These are phyloP conservation scores for Heliosperma pusillum DNA, from an alignment of 148 eudicot genomes.

Conservation along the genomic window DNA sequence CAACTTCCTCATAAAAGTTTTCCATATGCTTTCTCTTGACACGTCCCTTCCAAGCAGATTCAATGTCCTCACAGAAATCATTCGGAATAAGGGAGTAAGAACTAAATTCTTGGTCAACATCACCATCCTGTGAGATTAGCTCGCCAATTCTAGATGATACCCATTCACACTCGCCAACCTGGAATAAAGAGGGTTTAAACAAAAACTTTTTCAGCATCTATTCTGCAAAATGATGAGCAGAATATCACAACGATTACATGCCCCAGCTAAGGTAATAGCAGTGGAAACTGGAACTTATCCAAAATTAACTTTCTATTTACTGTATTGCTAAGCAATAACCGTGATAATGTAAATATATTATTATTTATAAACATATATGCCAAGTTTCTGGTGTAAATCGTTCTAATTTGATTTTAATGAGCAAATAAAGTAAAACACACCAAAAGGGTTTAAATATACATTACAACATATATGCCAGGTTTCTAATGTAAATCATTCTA, in stretches of 20 bases:
- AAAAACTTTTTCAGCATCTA: background rate
- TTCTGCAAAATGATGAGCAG: background rate
- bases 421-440: background rate
- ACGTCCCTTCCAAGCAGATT: slow-evolving; percentile 95
- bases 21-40: slow-evolving; percentile 80
- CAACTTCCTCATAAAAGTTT: slow-evolving; percentile 65
- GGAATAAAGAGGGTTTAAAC: slow-evolving; percentile 17
- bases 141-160: slow-evolving; percentile 72
- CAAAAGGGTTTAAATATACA: background rate
- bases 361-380: background rate
- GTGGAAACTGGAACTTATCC: background rate
- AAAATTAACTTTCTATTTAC: background rate
- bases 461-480: background rate
- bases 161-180: slow-evolving; percentile 79
- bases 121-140: slow-evolving; percentile 64
- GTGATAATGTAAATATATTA: background rate
- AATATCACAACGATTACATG: background rate
- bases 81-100: slow-evolving; percentile 51
- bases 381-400: background rate
- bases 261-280: background rate
- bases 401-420: background rate
- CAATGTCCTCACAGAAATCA: slow-evolving; percentile 81
- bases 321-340: background rate
- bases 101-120: slow-evolving; percentile 52
- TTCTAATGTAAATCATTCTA: background rate